Conservation (phyloP, 495 filamentous ascomycete genomes). For the Chlorociboria aeruginascens region DNA sequence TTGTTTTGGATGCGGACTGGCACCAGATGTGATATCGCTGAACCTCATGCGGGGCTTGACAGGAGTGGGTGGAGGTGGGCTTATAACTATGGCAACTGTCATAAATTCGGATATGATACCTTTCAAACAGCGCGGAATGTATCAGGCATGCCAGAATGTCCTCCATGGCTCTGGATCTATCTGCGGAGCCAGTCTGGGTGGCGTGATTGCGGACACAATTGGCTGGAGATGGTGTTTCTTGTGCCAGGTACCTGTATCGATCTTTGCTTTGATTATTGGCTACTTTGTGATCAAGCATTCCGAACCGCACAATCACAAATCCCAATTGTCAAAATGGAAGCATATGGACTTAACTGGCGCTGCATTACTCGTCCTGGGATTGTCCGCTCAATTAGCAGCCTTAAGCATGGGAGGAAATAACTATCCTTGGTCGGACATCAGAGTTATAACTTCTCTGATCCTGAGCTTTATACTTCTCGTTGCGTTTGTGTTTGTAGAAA, state of each 20-base stretch:
- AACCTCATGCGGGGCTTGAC: constrained; percentile 34
- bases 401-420: constrained; percentile 50
- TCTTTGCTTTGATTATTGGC: constrained; percentile 40
- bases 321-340: constrained; percentile 29
- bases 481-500: constrained; percentile 39
- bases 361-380: constrained; percentile 38
- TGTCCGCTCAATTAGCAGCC: constrained; percentile 44
- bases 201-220: constrained; percentile 32
- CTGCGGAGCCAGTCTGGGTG: constrained; percentile 34
- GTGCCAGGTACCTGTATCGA: constrained; percentile 36
- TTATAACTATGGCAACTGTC: constrained; percentile 37
- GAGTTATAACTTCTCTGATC: constrained; percentile 38
- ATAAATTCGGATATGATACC: constrained; percentile 55
- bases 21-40: constrained; percentile 25
- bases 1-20: constrained; percentile 32
- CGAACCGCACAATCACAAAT: constrained; percentile 18
- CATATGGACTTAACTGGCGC: constrained; percentile 45
- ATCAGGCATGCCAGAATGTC: constrained; percentile 49
- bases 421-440: constrained; percentile 41
- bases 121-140: constrained; percentile 48
- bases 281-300: constrained; percentile 33
- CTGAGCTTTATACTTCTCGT: constrained; percentile 36
- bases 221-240: constrained; percentile 39
- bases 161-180: constrained; percentile 44
- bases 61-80: constrained; percentile 40